Percentiles rank a stretch among this genome's conserved stretches.
These are phyloP conservation scores for Drechmeria coniospora DNA, from an alignment of 2,329 filamentous ascomycete species.

Conservation along the genomic window DNA sequence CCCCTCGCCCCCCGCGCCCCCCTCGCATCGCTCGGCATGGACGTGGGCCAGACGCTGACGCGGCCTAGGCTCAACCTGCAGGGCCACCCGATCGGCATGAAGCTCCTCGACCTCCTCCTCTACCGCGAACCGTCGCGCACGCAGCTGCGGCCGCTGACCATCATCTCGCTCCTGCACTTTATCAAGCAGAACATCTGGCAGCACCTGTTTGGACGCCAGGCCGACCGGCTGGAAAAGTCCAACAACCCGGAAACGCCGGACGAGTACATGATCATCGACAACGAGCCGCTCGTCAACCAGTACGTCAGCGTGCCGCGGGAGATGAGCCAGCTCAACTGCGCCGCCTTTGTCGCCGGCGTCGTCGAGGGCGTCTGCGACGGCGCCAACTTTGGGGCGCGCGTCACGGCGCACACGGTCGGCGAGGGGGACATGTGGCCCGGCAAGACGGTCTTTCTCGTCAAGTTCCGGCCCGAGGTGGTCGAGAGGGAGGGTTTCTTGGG, in stretches of 20 bases:
- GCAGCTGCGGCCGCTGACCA: slow-evolving; percentile 65
- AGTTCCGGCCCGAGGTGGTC: slow-evolving; percentile 80
- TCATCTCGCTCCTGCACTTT: slow-evolving; percentile 85
- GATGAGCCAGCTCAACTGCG: slow-evolving; percentile 93
- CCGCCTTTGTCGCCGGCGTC: slow-evolving; percentile 86
- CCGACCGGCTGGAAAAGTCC: slow-evolving; percentile 84
- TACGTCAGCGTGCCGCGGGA: slow-evolving; percentile 89
- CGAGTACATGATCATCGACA: slow-evolving; percentile 99
- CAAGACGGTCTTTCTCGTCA: slow-evolving; percentile 88
- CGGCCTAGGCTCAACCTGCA: slow-evolving; percentile 61
- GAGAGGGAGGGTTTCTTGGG: slow-evolving; percentile 77
- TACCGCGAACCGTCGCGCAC: slow-evolving; percentile 61
- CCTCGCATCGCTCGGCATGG: too few species aligned
- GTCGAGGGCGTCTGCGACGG: slow-evolving; percentile 94
- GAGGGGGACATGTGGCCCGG: slow-evolving; percentile 83
- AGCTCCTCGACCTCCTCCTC: slow-evolving; percentile 86
- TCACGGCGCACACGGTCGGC: slow-evolving; percentile 70
- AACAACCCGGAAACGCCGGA: slow-evolving; percentile 68
- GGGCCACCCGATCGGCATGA: slow-evolving; percentile 86
- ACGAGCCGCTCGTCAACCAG: slow-evolving; percentile 88
- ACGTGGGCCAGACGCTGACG: neutral
- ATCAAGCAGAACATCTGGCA: slow-evolving; percentile 88
- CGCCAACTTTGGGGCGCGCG: slow-evolving; percentile 73
- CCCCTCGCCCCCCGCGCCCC: too few species aligned
- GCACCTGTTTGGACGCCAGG: slow-evolving; percentile 79